These are phyloP conservation scores for Claviceps sorghi DNA, from an alignment of 2,329 filamentous ascomycete genomes.

Conservation along the genomic window DNA sequence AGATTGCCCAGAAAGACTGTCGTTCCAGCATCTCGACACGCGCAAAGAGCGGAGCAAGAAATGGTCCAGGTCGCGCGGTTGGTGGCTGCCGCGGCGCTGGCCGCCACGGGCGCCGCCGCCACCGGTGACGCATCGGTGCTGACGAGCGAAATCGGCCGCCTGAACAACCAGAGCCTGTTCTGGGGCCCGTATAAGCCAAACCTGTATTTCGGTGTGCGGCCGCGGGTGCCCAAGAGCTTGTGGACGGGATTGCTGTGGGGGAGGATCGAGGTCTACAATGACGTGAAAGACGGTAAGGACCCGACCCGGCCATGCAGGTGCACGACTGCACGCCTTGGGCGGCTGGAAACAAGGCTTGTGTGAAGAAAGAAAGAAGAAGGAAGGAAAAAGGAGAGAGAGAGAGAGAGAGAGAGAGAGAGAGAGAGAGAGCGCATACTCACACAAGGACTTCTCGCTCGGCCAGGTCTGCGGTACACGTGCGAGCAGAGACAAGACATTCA, in stretches of 20 bases:
- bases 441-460: no score
- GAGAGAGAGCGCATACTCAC: no score
- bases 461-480: constrained; percentile 84
- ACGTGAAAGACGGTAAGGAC: constrained; percentile 54
- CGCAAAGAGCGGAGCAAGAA: background rate
- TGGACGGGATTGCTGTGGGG: constrained; percentile 80
- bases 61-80: constrained; percentile 19
- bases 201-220: constrained; percentile 81
- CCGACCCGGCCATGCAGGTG: no score
- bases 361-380: no score
- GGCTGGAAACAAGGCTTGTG: no score
- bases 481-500: constrained; percentile 90
- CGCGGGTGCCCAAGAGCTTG: constrained; percentile 67
- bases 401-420: no score
- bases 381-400: no score
- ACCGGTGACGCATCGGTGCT: constrained; percentile 24
- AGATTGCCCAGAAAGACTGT: no score
- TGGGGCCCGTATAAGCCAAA: constrained; percentile 96
- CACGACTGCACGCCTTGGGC: no score
- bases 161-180: constrained; percentile 70
- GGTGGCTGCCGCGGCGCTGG: constrained; percentile 16
- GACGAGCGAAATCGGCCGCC: constrained; percentile 33
- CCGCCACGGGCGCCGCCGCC: constrained; percentile 13
- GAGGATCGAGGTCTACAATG: constrained; percentile 62
- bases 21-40: background rate